phyloP scores from a whole-genome alignment of 108 stramenopile species.

The Cyclostephanos tholiformis region DNA sequence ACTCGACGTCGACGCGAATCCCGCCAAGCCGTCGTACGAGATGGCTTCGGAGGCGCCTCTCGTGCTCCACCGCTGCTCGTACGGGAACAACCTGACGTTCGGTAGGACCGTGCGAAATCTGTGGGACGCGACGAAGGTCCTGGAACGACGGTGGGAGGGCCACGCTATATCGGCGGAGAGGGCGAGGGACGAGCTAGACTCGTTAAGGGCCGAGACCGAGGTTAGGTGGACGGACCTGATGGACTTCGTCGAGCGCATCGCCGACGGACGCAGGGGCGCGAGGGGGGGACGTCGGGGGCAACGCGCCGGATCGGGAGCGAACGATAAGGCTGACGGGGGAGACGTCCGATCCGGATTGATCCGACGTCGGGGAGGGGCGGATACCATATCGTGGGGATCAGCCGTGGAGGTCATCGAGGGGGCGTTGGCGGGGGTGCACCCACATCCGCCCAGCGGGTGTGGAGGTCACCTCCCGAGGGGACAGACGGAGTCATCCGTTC shows the following conservation, averaged over 20 bases:
- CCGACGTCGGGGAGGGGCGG: neutral
- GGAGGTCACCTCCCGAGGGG: conserved; percentile 39
- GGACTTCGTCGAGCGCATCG: conserved; percentile 52
- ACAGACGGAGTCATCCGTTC: conserved; percentile 51
- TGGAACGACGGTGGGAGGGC: conserved; percentile 81
- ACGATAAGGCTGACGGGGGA: neutral
- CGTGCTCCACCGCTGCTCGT: conserved; percentile 91
- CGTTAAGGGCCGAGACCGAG: conserved; percentile 35
- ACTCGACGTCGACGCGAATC: conserved; percentile 80
- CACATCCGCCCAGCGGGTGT: conserved; percentile 31
- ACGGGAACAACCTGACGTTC: conserved; percentile 64
- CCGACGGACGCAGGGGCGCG: conserved; percentile 58
- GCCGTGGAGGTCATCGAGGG: conserved; percentile 31
- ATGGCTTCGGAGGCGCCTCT: conserved; percentile 91
- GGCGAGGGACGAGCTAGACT: conserved; percentile 65
- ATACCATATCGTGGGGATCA: conserved; percentile 28
- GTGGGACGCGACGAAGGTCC: conserved; percentile 65
- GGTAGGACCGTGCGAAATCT: conserved; percentile 76
- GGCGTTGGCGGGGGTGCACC: conserved; percentile 26
- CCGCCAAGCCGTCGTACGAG: conserved; percentile 93
- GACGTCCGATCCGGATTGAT: conserved; percentile 21
- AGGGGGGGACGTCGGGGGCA: conserved; percentile 17
- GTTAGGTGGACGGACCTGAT: conserved; percentile 59
- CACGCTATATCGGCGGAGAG: conserved; percentile 68
- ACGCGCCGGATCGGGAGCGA: conserved; percentile 15